A percentile compares a stretch with the other conserved stretches of the same genome.
Conservation (phyloP, 2,329 filamentous ascomycete species). For the Verticillium nubilum region DNA sequence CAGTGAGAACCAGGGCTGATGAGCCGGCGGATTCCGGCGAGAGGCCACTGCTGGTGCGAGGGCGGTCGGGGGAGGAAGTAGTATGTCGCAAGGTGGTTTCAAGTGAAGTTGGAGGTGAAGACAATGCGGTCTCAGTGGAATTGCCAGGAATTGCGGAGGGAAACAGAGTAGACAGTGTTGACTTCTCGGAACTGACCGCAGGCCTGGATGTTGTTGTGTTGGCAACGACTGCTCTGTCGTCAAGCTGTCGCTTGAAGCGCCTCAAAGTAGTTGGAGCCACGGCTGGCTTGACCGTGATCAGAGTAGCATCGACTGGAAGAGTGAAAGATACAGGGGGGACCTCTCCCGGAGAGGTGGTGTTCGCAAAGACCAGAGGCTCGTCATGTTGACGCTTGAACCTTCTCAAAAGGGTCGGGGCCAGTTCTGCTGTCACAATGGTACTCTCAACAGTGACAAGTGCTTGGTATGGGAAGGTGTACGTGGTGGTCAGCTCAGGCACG, state of each 20-base stretch:
- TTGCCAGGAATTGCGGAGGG: slow-evolving; percentile 7
- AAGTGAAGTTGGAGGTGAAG: not conserved
- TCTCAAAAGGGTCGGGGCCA: not conserved
- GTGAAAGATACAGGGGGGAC: not conserved
- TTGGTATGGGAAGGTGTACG: slow-evolving; percentile 23
- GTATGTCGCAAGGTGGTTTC: not conserved
- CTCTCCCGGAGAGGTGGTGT: not conserved
- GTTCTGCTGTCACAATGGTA: not conserved
- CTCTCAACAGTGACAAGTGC: slow-evolving; percentile 9
- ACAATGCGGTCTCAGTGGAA: slow-evolving; percentile 3
- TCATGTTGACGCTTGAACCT: not conserved
- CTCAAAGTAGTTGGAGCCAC: slow-evolving; percentile 13
- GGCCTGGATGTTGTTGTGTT: slow-evolving; percentile 23
- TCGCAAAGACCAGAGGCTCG: not conserved
- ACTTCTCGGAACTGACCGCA: slow-evolving; percentile 11
- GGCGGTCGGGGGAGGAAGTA: not conserved
- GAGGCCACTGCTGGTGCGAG: not conserved
- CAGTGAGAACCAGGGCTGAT: not conserved
- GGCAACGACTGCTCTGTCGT: slow-evolving; percentile 14
- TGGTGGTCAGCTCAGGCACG: slow-evolving; percentile 31
- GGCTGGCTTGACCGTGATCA: slow-evolving; percentile 32
- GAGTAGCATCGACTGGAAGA: slow-evolving; percentile 12
- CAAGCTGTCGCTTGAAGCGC: slow-evolving; percentile 17
- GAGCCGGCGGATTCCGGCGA: not conserved
- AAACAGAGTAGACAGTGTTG: slow-evolving; percentile 12